These are phyloP conservation scores for Pythium dissimile DNA, from an alignment of 352 stramenopile genomes.

Conservation along the genomic window DNA sequence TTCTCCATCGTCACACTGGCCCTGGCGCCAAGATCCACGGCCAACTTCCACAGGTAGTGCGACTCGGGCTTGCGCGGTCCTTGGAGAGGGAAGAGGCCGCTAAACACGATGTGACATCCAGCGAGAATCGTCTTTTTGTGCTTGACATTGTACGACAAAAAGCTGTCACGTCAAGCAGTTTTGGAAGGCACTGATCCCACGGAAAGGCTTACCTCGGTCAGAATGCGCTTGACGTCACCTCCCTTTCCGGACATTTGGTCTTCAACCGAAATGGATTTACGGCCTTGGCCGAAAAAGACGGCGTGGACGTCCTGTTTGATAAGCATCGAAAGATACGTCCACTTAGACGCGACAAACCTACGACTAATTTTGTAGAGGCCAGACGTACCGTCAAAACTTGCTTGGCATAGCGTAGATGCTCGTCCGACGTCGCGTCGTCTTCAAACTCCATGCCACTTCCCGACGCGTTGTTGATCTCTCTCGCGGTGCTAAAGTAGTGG, in stretches of 20 bases:
- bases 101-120: constrained; percentile 75
- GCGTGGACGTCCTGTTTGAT: constrained; percentile 41
- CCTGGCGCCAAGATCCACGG: constrained; percentile 58
- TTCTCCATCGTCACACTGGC: constrained; percentile 69
- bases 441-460: constrained; percentile 48
- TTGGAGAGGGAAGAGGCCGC: constrained; percentile 70
- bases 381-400: constrained; percentile 38
- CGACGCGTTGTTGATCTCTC: constrained; percentile 83
- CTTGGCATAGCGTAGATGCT: constrained; percentile 49
- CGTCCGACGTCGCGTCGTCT: constrained; percentile 33
- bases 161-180: no score
- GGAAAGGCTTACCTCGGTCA: constrained; percentile 42
- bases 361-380: neutral
- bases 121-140: constrained; percentile 65
- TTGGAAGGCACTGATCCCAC: neutral
- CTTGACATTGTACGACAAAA: no score
- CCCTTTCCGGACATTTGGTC: constrained; percentile 70
- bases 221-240: constrained; percentile 63
- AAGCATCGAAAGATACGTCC: neutral
- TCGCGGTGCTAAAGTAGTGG: constrained; percentile 77
- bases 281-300: constrained; percentile 51
- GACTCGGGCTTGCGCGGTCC: constrained; percentile 51
- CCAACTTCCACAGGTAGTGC: constrained; percentile 76
- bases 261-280: constrained; percentile 47
- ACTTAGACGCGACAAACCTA: neutral